A percentile compares a stretch with the other conserved stretches of the same genome.
phyloP scores from a whole-genome alignment of 2,329 filamentous ascomycete genomes.

The Calonectria naviculata region DNA sequence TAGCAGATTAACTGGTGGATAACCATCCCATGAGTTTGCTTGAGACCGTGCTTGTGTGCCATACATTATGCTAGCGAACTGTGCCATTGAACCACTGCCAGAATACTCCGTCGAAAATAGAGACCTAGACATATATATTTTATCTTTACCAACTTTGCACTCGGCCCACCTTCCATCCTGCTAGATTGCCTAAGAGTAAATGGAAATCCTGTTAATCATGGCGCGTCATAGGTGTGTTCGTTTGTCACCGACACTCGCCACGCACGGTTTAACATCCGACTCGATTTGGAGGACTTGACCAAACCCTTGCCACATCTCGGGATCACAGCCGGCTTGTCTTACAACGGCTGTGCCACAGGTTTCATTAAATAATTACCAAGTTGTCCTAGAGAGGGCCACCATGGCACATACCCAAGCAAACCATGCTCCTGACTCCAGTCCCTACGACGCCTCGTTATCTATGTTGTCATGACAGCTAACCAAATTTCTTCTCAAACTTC shows the following conservation, averaged over 20 bases:
- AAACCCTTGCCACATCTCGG: background rate
- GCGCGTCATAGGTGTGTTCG: background rate
- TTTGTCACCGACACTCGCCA: background rate
- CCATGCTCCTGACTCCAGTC: constrained; percentile 1
- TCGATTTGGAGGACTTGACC: background rate
- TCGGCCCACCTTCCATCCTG: no score
- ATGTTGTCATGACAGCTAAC: constrained; percentile 44
- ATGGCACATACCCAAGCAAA: background rate
- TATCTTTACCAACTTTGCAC: background rate
- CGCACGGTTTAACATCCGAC: background rate
- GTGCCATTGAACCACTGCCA: background rate
- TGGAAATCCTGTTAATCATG: background rate
- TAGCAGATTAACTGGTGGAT: background rate
- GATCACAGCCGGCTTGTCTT: background rate
- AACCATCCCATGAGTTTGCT: background rate
- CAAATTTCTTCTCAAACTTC: constrained; percentile 83
- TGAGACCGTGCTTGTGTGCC: background rate
- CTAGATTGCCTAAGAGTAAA: no score
- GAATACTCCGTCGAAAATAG: background rate
- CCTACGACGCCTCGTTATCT: background rate
- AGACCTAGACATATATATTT: background rate
- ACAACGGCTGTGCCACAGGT: background rate
- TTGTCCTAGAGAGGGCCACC: background rate
- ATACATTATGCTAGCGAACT: background rate
- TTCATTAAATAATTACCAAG: constrained; percentile 16